Conservation (phyloP, 345 rosid genomes). For the Pistacia atlantica region DNA sequence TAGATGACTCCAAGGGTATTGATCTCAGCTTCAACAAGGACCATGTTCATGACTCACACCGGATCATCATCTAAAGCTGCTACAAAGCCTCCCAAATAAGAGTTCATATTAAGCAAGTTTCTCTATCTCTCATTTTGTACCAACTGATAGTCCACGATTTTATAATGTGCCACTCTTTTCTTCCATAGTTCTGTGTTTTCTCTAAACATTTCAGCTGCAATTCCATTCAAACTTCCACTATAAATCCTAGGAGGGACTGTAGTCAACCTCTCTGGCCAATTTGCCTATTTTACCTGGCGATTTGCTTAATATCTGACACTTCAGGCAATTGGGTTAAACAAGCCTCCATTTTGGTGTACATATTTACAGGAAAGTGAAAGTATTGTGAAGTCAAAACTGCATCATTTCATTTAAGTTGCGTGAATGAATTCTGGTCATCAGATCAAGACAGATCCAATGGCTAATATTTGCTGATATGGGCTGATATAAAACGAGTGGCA, state of each 20-base stretch:
- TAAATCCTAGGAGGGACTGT: conserved; percentile 80
- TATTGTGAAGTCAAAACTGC: too few species aligned
- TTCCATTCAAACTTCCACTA: conserved; percentile 51
- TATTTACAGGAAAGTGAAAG: conserved; percentile 13
- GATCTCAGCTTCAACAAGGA: conserved; percentile 60
- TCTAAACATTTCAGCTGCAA: conserved; percentile 49
- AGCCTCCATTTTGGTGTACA: conserved; percentile 83
- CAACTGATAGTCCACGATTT: conserved; percentile 60
- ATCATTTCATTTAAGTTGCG: too few species aligned
- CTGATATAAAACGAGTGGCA: too few species aligned
- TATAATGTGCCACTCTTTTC: conserved; percentile 69
- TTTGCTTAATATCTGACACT: conserved; percentile 52
- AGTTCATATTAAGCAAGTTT: conserved; percentile 88
- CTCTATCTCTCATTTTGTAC: conserved; percentile 75
- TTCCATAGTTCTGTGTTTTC: conserved; percentile 71
- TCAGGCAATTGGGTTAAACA: conserved; percentile 86
- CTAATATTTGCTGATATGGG: too few species aligned
- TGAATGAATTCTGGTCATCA: too few species aligned
- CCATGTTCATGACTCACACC: conserved; percentile 84
- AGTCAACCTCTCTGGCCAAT: conserved; percentile 80
- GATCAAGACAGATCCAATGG: too few species aligned
- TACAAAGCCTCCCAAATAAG: conserved; percentile 81
- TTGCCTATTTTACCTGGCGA: conserved; percentile 63
- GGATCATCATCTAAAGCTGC: conserved; percentile 77
- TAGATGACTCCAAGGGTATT: conserved; percentile 81